phyloP scores from a whole-genome alignment of 352 stramenopile species.

The Phytophthora foliorum region DNA sequence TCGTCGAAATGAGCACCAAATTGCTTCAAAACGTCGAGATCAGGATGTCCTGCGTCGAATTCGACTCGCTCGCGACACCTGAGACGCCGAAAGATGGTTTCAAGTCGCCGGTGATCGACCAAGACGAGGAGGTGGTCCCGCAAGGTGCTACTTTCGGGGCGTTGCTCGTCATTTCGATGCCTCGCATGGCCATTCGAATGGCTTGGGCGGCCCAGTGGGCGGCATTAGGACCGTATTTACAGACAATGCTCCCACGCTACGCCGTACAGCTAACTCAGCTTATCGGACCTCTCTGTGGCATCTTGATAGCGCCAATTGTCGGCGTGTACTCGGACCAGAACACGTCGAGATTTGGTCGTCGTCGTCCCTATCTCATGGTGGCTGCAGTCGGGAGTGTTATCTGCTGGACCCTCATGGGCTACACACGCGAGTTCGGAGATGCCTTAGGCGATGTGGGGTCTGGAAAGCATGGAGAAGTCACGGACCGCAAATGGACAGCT shows the following conservation, averaged over 20 bases:
- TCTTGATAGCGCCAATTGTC: slow-evolving; percentile 59
- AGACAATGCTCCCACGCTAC: slow-evolving; percentile 54
- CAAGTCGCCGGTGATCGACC: slow-evolving; percentile 36
- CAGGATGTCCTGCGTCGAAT: slow-evolving; percentile 21
- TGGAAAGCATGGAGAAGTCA: slow-evolving; percentile 37
- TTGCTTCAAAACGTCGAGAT: slow-evolving; percentile 19
- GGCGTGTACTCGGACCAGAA: slow-evolving; percentile 54
- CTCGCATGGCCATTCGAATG: slow-evolving; percentile 69
- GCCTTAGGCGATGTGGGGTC: slow-evolving; percentile 50
- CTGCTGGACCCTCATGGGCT: slow-evolving; percentile 68
- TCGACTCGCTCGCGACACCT: slow-evolving; percentile 33
- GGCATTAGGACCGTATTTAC: slow-evolving; percentile 63
- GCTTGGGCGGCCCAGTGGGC: slow-evolving; percentile 70
- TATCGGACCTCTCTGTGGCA: slow-evolving; percentile 55
- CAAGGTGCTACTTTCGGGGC: slow-evolving; percentile 34
- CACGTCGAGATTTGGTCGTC: slow-evolving; percentile 47
- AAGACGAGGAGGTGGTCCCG: slow-evolving; percentile 2
- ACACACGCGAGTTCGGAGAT: slow-evolving; percentile 55
- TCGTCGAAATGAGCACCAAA: slow-evolving; percentile 20
- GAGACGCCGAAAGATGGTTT: slow-evolving; percentile 37
- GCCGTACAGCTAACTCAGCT: slow-evolving; percentile 66
- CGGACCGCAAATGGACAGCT: slow-evolving; percentile 54
- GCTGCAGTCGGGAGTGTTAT: slow-evolving; percentile 44
- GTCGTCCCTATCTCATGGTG: slow-evolving; percentile 51
- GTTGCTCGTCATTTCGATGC: slow-evolving; percentile 62